Evolutionary conservation across 257 asterid species (phyloP).

Genomic region (Solanum peruvianum): DNA sequence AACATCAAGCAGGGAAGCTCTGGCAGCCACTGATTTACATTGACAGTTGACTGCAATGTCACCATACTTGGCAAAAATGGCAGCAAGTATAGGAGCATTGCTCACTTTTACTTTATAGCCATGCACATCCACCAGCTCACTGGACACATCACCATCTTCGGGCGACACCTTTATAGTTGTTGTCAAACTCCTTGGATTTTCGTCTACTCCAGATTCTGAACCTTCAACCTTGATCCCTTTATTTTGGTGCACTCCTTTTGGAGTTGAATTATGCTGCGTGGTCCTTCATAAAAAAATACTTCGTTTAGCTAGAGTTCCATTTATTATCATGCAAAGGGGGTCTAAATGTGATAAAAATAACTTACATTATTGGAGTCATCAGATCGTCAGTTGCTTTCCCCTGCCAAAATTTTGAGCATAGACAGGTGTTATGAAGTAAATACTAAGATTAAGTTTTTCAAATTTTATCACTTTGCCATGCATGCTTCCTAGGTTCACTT

Average conservation of each 20-base stretch:
- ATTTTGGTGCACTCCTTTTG: neutral
- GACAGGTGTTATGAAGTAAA: neutral
- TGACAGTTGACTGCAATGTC: conserved; percentile 23
- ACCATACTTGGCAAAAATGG: conserved; percentile 26
- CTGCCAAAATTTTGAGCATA: neutral
- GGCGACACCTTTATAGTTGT: neutral
- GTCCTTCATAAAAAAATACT: neutral
- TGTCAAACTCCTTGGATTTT: neutral
- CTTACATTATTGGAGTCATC: neutral
- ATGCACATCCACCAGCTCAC: conserved; percentile 3
- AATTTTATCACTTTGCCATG: neutral
- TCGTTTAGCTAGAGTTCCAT: neutral
- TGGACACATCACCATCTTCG: neutral
- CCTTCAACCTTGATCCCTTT: neutral
- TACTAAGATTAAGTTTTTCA: neutral
- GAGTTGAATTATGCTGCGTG: neutral
- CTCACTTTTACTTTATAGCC: conserved; percentile 30
- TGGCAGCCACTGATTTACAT: conserved; percentile 13
- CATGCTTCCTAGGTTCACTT: neutral
- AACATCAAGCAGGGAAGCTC: conserved; percentile 29
- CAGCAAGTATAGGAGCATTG: conserved; percentile 16
- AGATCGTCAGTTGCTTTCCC: neutral
- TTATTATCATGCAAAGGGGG: neutral
- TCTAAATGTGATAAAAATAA: neutral
- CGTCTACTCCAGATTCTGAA: neutral